Evolutionary conservation across 2,329 filamentous ascomycete species (phyloP), one percentile per base, ranked within the genome.

Genomic region (Lecanicillium sp.): DNA sequence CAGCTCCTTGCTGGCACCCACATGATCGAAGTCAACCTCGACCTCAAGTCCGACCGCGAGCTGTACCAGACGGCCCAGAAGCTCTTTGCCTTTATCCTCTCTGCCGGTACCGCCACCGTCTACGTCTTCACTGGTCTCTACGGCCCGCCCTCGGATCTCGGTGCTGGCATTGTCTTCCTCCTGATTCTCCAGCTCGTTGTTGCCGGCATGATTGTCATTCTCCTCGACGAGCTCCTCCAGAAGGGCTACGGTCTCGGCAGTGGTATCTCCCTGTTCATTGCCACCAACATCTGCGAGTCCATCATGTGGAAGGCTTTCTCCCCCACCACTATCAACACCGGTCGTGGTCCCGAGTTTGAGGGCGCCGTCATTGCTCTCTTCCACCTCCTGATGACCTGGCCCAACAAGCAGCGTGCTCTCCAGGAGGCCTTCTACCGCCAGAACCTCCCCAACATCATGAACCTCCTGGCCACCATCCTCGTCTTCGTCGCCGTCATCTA

Each of bases 301-400:
- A 98, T 98, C 66, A 85, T 98, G 72, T 98, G 92, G 92, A 96
- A 96, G 78, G 92, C 94, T 37, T 97, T 98, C 77, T 97, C 90
- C 38, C 94, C 94, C 41, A 97, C 89, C 44, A 97, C 92, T 61
- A 94, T 97, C 73, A 98, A 98, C 79, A 98, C 94, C 50, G 92
- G 92, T 53, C 88, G 92, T 77, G 92, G 92, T 45, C 94, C 94
- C 56, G 92, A 98, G 71, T 98, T 97, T 58, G 92, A 98, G 76
- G 92, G 90, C 63, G 92, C 92, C 49, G 88, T 97, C 60, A 94
- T 97, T 62, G 90, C 90, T 47, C 82, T 98, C 51, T 92, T 98
- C 75, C 92, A 98, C 72, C 81, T 98, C 40, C 80, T 97, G 57
- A 79, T 97, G 69, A 98, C 94, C 61, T 97, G 92, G 92, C 83